phyloP scores from a whole-genome alignment of 352 stramenopile genomes.

The Pythium sukuiense region DNA sequence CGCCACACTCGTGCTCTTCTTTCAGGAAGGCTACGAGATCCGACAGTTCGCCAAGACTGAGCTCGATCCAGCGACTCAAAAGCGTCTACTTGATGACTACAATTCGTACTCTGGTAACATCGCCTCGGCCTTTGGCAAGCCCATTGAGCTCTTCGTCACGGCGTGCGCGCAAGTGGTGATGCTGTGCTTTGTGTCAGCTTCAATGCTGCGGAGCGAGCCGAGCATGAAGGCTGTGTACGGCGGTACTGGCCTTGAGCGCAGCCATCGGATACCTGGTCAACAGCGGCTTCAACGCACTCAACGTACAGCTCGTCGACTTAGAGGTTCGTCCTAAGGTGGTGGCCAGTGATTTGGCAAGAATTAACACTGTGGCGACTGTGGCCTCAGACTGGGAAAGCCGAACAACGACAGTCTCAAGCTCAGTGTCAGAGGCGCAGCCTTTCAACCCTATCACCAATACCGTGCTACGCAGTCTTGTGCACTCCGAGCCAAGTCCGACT shows the following conservation, averaged over 20 bases:
- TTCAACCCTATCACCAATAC: background rate
- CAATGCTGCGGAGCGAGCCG: background rate
- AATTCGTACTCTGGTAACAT: background rate
- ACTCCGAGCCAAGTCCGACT: background rate
- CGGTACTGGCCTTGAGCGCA: background rate
- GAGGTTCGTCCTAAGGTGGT: background rate
- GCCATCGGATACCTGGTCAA: background rate
- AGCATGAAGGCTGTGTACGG: background rate
- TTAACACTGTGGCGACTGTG: too few species aligned
- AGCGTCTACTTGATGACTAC: background rate
- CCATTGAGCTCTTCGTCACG: background rate
- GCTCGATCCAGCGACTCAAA: background rate
- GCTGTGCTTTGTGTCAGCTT: background rate
- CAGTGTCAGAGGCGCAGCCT: background rate
- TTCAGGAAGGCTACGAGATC: background rate
- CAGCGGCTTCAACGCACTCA: background rate
- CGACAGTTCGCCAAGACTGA: background rate
- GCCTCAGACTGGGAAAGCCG: background rate
- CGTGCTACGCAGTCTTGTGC: background rate
- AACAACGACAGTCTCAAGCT: background rate
- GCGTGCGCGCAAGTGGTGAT: background rate
- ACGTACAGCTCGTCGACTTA: background rate
- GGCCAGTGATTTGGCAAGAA: background rate
- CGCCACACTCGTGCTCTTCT: background rate
- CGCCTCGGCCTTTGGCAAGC: background rate